Percentiles rank a stretch among this genome's conserved stretches.
phyloP scores from a whole-genome alignment of 768 basidiomycete genomes.

The Galerina sulciceps region DNA sequence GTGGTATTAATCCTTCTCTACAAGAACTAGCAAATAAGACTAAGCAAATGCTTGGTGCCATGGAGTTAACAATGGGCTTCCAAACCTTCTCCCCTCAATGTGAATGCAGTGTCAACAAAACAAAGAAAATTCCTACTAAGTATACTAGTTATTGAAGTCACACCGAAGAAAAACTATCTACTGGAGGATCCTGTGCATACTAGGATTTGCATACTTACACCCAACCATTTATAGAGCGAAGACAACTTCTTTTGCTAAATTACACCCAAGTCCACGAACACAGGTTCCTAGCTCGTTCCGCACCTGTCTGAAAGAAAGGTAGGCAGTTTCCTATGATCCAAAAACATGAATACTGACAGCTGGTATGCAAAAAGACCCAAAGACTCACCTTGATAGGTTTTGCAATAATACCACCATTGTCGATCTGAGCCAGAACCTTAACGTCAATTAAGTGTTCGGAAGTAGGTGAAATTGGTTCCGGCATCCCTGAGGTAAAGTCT shows the following conservation, averaged over 20 bases:
- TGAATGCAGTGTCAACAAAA: too few species aligned
- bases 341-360: background rate
- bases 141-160: background rate
- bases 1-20: too few species aligned
- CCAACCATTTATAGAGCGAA: slow-evolving; percentile 28
- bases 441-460: slow-evolving; percentile 8
- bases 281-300: slow-evolving; percentile 44
- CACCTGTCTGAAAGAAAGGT: slow-evolving; percentile 32
- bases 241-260: slow-evolving; percentile 43
- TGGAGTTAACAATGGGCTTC: too few species aligned
- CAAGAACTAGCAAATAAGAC: too few species aligned
- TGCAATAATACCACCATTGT: slow-evolving; percentile 21
- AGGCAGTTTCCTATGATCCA: slow-evolving; percentile 15
- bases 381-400: slow-evolving; percentile 28
- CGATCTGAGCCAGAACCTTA: slow-evolving; percentile 13
- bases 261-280: slow-evolving; percentile 46
- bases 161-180: background rate
- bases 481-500: background rate
- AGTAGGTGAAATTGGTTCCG: background rate
- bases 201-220: background rate
- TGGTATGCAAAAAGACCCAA: too few species aligned
- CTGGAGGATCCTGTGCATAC: background rate
- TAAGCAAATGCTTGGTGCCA: too few species aligned
- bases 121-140: too few species aligned
- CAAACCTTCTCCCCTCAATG: too few species aligned